These are phyloP conservation scores for Leccinum boreale DNA, from an alignment of 768 basidiomycete genomes.

Conservation along the genomic window DNA sequence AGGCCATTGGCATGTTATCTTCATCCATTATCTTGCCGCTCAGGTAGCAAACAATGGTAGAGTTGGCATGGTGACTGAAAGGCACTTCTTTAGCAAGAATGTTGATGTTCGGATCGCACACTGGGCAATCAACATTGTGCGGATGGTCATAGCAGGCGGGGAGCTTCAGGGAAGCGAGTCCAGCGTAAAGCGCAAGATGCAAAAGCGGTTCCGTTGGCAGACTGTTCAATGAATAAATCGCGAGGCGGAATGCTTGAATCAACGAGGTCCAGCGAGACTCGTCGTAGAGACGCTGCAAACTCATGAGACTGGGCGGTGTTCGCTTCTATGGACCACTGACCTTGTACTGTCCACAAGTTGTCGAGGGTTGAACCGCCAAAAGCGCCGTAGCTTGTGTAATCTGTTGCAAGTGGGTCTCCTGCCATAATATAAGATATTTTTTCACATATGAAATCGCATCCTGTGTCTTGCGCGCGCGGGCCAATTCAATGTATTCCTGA, in stretches of 20 bases:
- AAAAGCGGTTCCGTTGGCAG: slow-evolving; percentile 86
- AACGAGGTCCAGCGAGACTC: slow-evolving; percentile 72
- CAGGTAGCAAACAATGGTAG: slow-evolving; percentile 89
- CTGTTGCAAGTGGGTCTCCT: slow-evolving; percentile 74
- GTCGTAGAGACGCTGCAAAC: slow-evolving; percentile 76
- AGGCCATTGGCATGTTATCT: slow-evolving; percentile 88
- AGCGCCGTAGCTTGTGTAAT: slow-evolving; percentile 75
- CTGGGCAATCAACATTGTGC: slow-evolving; percentile 86
- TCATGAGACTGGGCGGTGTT: slow-evolving; percentile 9
- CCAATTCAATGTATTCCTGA: slow-evolving; percentile 95
- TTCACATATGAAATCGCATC: slow-evolving; percentile 84
- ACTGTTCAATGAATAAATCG: slow-evolving; percentile 84
- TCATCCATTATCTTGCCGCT: slow-evolving; percentile 95
- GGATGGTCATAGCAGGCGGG: slow-evolving; percentile 73
- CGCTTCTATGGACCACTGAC: slow-evolving; percentile 38
- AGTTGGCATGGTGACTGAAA: slow-evolving; percentile 90
- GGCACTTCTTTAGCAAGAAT: slow-evolving; percentile 84
- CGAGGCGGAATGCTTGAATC: slow-evolving; percentile 74
- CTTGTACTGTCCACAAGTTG: slow-evolving; percentile 76
- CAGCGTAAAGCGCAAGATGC: slow-evolving; percentile 85
- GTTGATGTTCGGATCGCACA: slow-evolving; percentile 77
- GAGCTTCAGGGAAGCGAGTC: slow-evolving; percentile 85
- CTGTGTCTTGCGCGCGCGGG: slow-evolving; percentile 55
- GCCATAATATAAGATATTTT: slow-evolving; percentile 81
- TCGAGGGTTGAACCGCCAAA: slow-evolving; percentile 70